Evolutionary conservation across 345 rosid species (phyloP).

Genomic region (Melaleuca alternifolia): DNA sequence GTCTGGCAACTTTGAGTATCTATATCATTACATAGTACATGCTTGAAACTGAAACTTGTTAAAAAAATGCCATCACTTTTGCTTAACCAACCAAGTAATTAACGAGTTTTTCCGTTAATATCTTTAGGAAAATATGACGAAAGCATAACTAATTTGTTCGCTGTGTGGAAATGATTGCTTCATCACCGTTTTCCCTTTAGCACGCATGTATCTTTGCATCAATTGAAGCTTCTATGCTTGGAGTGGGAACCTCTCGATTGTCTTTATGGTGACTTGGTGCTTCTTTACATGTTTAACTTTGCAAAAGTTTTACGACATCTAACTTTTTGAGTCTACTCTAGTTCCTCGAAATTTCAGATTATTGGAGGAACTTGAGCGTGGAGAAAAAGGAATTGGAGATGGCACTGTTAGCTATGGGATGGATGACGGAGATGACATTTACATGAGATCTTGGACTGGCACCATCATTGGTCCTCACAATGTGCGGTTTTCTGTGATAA

Average conservation of each 20-base stretch:
- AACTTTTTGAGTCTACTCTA: background rate
- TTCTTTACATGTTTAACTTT: background rate
- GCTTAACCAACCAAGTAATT: background rate
- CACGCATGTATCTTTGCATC: background rate
- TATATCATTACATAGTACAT: background rate
- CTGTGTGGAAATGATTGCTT: background rate
- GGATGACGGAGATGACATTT: conserved; percentile 4
- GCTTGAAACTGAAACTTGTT: background rate
- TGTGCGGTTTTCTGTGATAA: background rate
- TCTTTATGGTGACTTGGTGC: background rate
- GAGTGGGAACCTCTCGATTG: background rate
- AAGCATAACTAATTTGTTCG: background rate
- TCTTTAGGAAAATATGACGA: background rate
- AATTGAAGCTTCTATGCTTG: background rate
- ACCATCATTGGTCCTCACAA: conserved; percentile 6
- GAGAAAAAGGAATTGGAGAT: conserved; percentile 6
- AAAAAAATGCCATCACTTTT: background rate
- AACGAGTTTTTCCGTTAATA: background rate
- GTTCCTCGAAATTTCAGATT: conserved; percentile 6
- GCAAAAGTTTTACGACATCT: background rate
- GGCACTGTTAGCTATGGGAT: conserved; percentile 5
- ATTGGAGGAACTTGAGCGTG: conserved; percentile 7
- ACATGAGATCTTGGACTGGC: conserved; percentile 8
- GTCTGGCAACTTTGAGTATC: background rate
- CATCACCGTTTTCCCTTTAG: background rate